These are phyloP conservation scores for Cylindricascospora bacillispora DNA, from an alignment of 1,139 yeast genomes.

Conservation along the genomic window DNA sequence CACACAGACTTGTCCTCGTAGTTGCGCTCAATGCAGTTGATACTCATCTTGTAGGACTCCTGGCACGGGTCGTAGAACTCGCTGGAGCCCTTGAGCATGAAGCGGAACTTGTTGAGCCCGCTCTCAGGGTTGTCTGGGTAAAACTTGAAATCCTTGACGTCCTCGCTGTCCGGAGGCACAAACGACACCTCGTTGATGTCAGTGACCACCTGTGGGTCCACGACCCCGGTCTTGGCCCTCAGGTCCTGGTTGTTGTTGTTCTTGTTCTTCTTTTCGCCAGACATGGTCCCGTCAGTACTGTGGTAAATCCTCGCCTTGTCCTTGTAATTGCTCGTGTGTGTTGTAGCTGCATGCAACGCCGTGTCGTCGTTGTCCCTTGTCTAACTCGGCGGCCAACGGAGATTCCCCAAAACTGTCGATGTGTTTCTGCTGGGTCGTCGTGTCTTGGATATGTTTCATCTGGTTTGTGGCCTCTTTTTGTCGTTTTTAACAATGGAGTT, in stretches of 20 bases:
- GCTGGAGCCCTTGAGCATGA: constrained; percentile 53
- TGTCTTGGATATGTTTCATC: too few relatives aligned
- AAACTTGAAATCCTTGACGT: constrained; percentile 32
- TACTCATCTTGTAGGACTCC: constrained; percentile 76
- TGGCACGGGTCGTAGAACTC: constrained; percentile 89
- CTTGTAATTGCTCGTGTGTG: too few relatives aligned
- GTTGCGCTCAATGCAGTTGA: constrained; percentile 64
- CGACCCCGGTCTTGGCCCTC: too few relatives aligned
- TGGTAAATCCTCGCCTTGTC: too few relatives aligned
- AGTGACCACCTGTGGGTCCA: constrained; percentile 4
- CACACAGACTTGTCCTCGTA: constrained; percentile 69
- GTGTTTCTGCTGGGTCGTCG: too few relatives aligned
- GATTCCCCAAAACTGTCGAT: too few relatives aligned
- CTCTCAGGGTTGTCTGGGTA: constrained; percentile 63
- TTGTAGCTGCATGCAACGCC: too few relatives aligned
- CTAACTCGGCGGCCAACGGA: too few relatives aligned
- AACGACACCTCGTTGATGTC: constrained; percentile 11
- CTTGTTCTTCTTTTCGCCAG: background rate
- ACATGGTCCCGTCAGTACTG: background rate
- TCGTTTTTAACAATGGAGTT: too few relatives aligned
- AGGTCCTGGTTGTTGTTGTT: background rate
- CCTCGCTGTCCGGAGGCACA: constrained; percentile 10
- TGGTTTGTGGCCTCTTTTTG: too few relatives aligned
- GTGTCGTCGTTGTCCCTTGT: too few relatives aligned
- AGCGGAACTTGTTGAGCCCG: constrained; percentile 24